Percentiles rank a stretch among this genome's conserved stretches.
Conservation (phyloP, 2,329 filamentous ascomycete genomes). For the Dactylellina leptospora region DNA sequence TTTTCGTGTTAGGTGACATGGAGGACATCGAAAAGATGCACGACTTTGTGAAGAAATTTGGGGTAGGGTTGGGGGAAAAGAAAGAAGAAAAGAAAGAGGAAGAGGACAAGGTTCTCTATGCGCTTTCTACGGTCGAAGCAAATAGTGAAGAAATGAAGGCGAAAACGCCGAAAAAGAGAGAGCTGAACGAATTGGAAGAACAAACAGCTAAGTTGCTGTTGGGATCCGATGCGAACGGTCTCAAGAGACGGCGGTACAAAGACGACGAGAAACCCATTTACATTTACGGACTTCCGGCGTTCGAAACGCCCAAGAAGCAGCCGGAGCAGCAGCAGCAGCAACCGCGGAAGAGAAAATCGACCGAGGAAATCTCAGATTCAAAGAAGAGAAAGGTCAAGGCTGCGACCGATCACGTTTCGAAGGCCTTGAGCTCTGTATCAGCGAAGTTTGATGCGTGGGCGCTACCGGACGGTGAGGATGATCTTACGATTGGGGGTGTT, state of each 20-base stretch:
- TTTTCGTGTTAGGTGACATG: constrained; percentile 24
- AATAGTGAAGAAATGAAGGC: neutral
- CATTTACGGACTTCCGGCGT: constrained; percentile 40
- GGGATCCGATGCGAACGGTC: constrained; percentile 12
- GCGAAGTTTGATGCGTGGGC: constrained; percentile 50
- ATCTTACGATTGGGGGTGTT: constrained; percentile 4
- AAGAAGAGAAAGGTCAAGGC: constrained; percentile 39
- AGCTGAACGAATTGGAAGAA: constrained; percentile 32
- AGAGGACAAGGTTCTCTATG: neutral
- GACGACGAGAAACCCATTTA: constrained; percentile 27
- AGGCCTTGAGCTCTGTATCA: constrained; percentile 37
- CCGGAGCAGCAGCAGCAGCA: constrained; percentile 7
- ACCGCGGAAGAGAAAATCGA: constrained; percentile 26
- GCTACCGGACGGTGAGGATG: constrained; percentile 37
- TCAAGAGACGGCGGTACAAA: constrained; percentile 31
- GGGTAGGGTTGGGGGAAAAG: constrained; percentile 16
- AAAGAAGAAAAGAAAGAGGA: neutral
- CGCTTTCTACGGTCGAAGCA: neutral
- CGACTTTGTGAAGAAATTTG: constrained; percentile 24
- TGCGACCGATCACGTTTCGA: constrained; percentile 25
- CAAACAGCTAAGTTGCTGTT: constrained; percentile 29
- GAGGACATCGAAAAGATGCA: constrained; percentile 29
- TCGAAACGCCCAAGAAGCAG: constrained; percentile 26
- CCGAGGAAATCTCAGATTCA: constrained; percentile 30
- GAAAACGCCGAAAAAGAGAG: constrained; percentile 25